A percentile compares a stretch with the other conserved stretches of the same genome.
phyloP scores from a whole-genome alignment of 1,284 basidiomycete species.

The Filobasidium uniguttulatum region DNA sequence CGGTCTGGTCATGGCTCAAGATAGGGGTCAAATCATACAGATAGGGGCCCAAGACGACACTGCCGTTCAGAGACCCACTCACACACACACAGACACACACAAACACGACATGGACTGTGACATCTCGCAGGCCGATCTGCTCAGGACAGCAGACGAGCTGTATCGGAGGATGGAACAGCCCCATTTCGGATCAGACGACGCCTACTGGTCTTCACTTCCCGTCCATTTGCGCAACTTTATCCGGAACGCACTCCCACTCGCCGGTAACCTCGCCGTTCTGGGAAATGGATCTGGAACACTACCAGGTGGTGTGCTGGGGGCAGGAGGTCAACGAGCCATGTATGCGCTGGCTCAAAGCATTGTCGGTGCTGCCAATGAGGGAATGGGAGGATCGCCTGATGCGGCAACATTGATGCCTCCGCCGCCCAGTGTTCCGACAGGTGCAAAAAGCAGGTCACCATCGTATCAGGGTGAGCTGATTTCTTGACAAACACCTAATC shows the following conservation, averaged over 20 bases:
- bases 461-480: too few relatives aligned
- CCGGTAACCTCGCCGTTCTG: constrained; percentile 17
- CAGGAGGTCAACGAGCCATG: constrained; percentile 40
- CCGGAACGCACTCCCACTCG: constrained; percentile 43
- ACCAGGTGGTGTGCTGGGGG: constrained; percentile 18
- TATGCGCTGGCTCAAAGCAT: constrained; percentile 56
- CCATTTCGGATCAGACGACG: constrained; percentile 41
- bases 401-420: too few relatives aligned
- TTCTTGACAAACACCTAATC: too few relatives aligned
- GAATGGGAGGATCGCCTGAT: too few relatives aligned
- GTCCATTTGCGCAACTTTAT: constrained; percentile 46
- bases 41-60: too few relatives aligned
- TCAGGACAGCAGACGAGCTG: constrained; percentile 37
- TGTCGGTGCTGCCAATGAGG: constrained; percentile 39
- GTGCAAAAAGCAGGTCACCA: too few relatives aligned
- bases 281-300: constrained; percentile 17
- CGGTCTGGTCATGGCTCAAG: too few relatives aligned
- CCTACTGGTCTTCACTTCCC: constrained; percentile 47
- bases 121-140: constrained; percentile 36
- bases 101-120: constrained; percentile 18
- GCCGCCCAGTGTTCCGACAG: too few relatives aligned
- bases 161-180: constrained; percentile 38
- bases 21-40: too few relatives aligned
- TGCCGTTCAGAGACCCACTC: too few relatives aligned
- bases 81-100: too few relatives aligned